Evolutionary conservation across 2,329 filamentous ascomycete genomes (phyloP).

Genomic region (Monilinia vaccinii-corymbosi): DNA sequence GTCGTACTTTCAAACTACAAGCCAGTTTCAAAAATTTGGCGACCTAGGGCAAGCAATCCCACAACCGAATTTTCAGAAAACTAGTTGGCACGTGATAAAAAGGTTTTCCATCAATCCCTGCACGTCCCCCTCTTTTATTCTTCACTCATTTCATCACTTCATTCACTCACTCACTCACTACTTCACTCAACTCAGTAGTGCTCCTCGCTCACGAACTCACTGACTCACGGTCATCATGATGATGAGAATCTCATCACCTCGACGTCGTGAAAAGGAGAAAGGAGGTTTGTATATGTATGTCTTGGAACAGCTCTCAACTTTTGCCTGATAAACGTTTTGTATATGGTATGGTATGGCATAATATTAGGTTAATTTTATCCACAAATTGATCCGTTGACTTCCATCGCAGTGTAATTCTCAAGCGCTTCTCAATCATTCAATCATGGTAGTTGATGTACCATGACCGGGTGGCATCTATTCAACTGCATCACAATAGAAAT

Average conservation of each 20-base stretch:
- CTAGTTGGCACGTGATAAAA: conserved; percentile 3
- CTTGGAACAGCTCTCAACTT: not conserved
- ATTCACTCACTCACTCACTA: too few relatives aligned
- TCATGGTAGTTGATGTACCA: too few relatives aligned
- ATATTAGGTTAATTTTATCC: not conserved
- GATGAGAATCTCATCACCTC: not conserved
- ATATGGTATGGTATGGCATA: too few relatives aligned
- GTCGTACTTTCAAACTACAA: conserved; percentile 14
- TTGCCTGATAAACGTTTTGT: too few relatives aligned
- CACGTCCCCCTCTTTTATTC: conserved; percentile 4
- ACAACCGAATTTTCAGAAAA: conserved; percentile 12
- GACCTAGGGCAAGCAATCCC: conserved; percentile 11
- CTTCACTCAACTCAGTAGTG: too few relatives aligned
- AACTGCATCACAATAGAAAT: not conserved
- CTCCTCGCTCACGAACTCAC: not conserved
- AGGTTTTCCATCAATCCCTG: not conserved
- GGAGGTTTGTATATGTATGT: too few relatives aligned
- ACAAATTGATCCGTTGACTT: not conserved
- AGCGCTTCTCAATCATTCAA: not conserved
- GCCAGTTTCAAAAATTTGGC: conserved; percentile 10
- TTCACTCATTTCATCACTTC: not conserved
- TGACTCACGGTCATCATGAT: not conserved
- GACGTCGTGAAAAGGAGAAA: not conserved
- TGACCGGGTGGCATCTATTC: not conserved
- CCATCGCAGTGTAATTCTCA: not conserved